Percentiles rank a stretch among this genome's conserved stretches.
Evolutionary conservation across 139 green algal genomes (phyloP).

Genomic region (Asterochloris sp.): DNA sequence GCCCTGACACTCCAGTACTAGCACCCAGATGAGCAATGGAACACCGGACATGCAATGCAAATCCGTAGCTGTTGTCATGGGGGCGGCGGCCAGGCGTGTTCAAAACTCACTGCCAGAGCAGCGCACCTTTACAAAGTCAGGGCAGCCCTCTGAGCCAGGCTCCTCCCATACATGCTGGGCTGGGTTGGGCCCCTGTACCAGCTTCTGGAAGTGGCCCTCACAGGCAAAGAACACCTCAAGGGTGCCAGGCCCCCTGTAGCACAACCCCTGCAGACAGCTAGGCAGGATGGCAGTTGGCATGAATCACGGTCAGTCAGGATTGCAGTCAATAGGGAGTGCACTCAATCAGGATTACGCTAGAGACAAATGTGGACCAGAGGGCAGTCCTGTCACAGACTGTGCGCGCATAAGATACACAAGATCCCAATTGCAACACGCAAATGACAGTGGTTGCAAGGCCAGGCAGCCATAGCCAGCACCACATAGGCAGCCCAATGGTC

Average conservation of each 20-base stretch:
- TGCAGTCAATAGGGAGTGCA: neutral
- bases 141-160: neutral
- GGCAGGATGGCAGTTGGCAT: neutral
- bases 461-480: neutral
- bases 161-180: slow-evolving; percentile 1
- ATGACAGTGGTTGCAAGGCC: neutral
- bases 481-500: neutral
- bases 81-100: too few species aligned
- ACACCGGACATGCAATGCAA: neutral
- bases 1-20: neutral
- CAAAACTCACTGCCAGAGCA: too few species aligned
- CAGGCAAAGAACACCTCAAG: slow-evolving; percentile 15
- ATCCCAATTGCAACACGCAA: neutral
- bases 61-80: neutral
- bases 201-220: slow-evolving; percentile 6
- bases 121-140: neutral
- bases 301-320: neutral
- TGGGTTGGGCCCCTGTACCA: slow-evolving; percentile 4
- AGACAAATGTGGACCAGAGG: neutral
- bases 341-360: neutral
- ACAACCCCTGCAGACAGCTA: slow-evolving; percentile 3
- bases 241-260: neutral
- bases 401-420: neutral
- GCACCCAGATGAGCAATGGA: neutral
- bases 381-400: neutral